Base-by-base conservation (phyloP, 305 asterid genomes). In the Rubia peregrina region DNA sequence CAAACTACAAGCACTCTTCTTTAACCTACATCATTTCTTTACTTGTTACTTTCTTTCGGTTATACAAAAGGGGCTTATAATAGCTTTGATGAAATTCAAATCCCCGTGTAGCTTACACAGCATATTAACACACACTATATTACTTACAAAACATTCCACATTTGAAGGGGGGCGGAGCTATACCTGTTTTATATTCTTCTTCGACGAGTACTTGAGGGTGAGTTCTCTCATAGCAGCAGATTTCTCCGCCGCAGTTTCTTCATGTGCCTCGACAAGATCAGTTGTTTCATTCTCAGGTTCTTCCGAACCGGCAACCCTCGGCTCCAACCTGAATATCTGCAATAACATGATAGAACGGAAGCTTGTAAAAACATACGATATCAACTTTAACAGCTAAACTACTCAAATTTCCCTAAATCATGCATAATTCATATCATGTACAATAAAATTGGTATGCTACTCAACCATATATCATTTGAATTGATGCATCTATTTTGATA, bases 291-390 rank as follows among this genome's bases (percentile, higher is more conserved):
- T 66, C 22, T 87, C 89, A 46, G 67, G 71, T 70, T 61, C 68
- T 63, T 81, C 86, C 65, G 53, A 8, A 24, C 66, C 89, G 67
- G 42, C 77, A 71, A 88, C 42, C 77, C 65, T 90, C 0, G 96
- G 87, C 48, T 81, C 94, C 87, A 92, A 64, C 77, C 96, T 87
- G 72, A 92, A 81, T 80, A 92, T 85, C 98, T 92, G 83, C 72
- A 40, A 13, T 16, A 7, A 21, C 24, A 14, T 1, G 40, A 55
- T 9, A 36, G n/a, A 17, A 22, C 7, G 26, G 61, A 14, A 46
- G 53, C 9, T 44, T 30, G 9, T 17, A 33, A 2, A 57, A 38
- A 6, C 38, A 55, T 17, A 33, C 21, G 7, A 33, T 38, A 8
- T 8, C 57, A 38, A 67, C 16, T 49, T 48, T 67, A 67, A 48